Percentiles rank a stretch among this genome's conserved stretches.
phyloP scores from a whole-genome alignment of 2,329 filamentous ascomycete species.

The Sclerotinia subarctica region DNA sequence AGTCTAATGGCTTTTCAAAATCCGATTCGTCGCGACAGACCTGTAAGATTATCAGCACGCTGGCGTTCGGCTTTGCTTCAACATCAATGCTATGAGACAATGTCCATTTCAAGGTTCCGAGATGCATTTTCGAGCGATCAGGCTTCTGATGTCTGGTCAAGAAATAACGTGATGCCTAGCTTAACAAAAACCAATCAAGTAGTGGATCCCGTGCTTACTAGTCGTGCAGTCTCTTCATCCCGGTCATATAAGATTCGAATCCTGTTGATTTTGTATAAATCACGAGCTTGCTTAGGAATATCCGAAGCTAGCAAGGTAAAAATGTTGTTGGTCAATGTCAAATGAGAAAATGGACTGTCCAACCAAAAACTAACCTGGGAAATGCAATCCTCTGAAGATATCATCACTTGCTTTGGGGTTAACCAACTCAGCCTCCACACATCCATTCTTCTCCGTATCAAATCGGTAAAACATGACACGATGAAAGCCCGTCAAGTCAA shows the following conservation, averaged over 20 bases:
- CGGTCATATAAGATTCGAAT: conserved; percentile 84
- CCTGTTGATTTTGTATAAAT: conserved; percentile 88
- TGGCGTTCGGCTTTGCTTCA: background rate
- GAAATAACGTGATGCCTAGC: background rate
- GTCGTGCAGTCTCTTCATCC: conserved; percentile 71
- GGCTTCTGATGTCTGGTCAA: background rate
- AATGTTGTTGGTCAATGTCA: background rate
- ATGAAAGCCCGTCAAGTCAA: conserved; percentile 86
- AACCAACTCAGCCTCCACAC: conserved; percentile 82
- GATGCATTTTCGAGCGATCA: background rate
- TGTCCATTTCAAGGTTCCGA: background rate
- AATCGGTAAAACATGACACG: conserved; percentile 94
- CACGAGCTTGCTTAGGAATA: conserved; percentile 80
- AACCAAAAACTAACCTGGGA: conserved; percentile 48
- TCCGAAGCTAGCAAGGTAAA: conserved; percentile 57
- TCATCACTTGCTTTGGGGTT: conserved; percentile 79
- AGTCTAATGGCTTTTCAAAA: conserved; percentile 70
- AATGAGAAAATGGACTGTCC: background rate
- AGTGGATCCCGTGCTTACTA: conserved; percentile 41
- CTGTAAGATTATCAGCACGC: conserved; percentile 2
- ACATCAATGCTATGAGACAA: background rate
- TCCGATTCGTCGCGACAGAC: conserved; percentile 76
- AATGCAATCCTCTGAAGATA: conserved; percentile 82
- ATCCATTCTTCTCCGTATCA: conserved; percentile 50
- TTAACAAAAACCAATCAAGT: background rate